Base-by-base conservation (phyloP, 1,284 basidiomycete genomes). In the Cryptococcus maquisensis region DNA sequence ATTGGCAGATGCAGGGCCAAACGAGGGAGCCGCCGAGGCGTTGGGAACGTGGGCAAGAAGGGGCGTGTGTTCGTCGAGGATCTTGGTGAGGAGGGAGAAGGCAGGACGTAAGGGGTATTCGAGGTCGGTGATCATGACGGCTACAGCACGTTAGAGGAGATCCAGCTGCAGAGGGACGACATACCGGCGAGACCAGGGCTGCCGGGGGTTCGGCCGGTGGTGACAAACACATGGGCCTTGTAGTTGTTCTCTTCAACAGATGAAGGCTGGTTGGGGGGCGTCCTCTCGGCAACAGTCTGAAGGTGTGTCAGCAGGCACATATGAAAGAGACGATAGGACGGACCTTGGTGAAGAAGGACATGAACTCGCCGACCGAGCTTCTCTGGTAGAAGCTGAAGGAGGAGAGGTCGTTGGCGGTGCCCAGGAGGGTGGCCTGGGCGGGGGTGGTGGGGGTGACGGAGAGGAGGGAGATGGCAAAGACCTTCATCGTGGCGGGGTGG, bases 91-190 rank as follows among this genome's bases (percentile, higher is more conserved):
- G 40, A 99, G 82, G 5, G 93, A 95, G 80, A 97, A 98, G 3
- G 94, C 95, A 9, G 95, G 91, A 52, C 96, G 86, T 53, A 91
- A 88, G 47, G 95, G 96, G 78, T 99, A 99, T 72, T 98, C 95
- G 50, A 88, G 83, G 78, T 98, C 95, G 39, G 92, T 88, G 67
- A 98, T 88, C 69, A 98, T 85, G 56, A 98, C 90, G 48, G 85
- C 95, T 87, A 74, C 57, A 46, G 15, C 67, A 3, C 13, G 49
- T 64, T 35, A 64, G 57, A 49, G 4, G 49, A 21, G n/a, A 16
- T 5, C 16, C 26, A 13, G 16, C 9, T 13, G 28, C 42, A 42
- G 38, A 47, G 37, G 36, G 37, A 50, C 28, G 10, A 78, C 84
- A 49, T 57, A 88, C 90, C 90, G 64, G 86, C 85, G 37, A 93